Evolutionary conservation across 306 rosid species (phyloP).

Genomic region (Parietaria judaica): DNA sequence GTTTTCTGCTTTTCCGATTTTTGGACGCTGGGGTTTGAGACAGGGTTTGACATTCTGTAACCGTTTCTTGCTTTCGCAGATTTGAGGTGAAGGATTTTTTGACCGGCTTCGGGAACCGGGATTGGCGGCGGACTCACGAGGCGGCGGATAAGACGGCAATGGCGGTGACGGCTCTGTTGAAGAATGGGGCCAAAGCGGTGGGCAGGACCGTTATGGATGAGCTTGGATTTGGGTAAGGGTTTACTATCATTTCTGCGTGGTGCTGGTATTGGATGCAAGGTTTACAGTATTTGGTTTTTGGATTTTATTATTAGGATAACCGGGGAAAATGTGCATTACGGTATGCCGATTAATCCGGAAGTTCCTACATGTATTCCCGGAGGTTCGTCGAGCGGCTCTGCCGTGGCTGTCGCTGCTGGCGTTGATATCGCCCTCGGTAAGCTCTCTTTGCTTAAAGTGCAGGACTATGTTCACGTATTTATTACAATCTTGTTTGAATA

Average conservation of each 20-base stretch:
- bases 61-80: conserved; percentile 17
- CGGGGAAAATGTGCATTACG: conserved; percentile 60
- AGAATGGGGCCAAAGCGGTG: conserved; percentile 53
- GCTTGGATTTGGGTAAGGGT: conserved; percentile 52
- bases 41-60: too few species aligned
- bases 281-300: background rate
- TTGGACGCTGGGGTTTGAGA: background rate
- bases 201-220: conserved; percentile 77
- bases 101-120: conserved; percentile 71
- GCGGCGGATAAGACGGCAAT: conserved; percentile 46
- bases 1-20: conserved; percentile 9
- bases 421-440: conserved; percentile 67
- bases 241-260: background rate
- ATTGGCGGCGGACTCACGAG: conserved; percentile 58
- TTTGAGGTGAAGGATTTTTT: conserved; percentile 58
- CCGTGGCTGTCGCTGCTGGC: conserved; percentile 68
- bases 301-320: conserved; percentile 33
- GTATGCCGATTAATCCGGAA: conserved; percentile 60
- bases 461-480: too few species aligned
- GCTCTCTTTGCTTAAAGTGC: conserved; percentile 4
- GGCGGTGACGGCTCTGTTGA: conserved; percentile 45
- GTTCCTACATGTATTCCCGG: conserved; percentile 47
- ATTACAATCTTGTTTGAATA: background rate
- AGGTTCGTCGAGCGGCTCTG: conserved; percentile 71
- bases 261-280: background rate